A percentile compares a stretch with the other conserved stretches of the same genome.
Conservation (phyloP, 352 stramenopile species). For the Phytophthora ramorum region DNA sequence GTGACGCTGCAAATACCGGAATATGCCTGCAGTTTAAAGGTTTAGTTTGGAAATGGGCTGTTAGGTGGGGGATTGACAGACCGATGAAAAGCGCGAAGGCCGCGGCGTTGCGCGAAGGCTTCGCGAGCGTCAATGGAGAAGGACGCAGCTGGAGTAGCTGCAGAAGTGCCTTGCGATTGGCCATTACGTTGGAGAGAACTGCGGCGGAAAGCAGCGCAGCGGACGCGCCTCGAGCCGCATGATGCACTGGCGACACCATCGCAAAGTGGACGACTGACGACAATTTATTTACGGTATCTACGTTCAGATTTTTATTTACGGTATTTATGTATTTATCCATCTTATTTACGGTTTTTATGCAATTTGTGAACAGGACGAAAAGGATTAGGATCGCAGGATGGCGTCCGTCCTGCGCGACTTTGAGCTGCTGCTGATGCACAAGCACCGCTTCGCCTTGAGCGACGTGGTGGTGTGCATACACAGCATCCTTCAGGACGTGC, state of each 20-base stretch:
- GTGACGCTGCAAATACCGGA: constrained; percentile 48
- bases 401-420: constrained; percentile 39
- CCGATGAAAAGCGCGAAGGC: constrained; percentile 69
- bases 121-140: constrained; percentile 22
- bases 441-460: constrained; percentile 43
- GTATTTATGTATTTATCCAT: no score
- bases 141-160: constrained; percentile 21
- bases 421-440: constrained; percentile 53
- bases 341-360: no score
- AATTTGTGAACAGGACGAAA: neutral
- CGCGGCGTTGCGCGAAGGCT: constrained; percentile 51
- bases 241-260: constrained; percentile 22
- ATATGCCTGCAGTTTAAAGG: constrained; percentile 38
- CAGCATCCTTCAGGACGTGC: constrained; percentile 13
- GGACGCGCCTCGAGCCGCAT: constrained; percentile 43
- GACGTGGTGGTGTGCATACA: constrained; percentile 36
- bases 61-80: constrained; percentile 21
- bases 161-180: constrained; percentile 38
- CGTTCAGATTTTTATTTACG: neutral
- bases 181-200: constrained; percentile 32
- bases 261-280: neutral
- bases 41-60: neutral
- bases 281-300: neutral
- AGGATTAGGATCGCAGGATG: neutral
- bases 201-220: constrained; percentile 35